phyloP scores from a whole-genome alignment of 2,329 filamentous ascomycete genomes.

The Lachnellula suecica region DNA sequence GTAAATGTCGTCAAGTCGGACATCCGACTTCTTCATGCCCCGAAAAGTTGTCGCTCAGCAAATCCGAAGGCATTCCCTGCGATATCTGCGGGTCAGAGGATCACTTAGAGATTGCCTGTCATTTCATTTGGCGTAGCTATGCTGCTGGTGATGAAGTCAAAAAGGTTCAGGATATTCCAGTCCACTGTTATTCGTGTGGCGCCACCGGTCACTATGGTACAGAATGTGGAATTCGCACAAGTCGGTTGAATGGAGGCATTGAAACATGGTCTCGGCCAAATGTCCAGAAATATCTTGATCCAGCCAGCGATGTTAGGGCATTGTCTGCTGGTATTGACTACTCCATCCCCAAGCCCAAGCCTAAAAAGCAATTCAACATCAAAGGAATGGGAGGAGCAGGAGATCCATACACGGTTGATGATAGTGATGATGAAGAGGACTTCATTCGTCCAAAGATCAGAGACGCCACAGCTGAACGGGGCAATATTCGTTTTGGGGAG shows the following conservation, averaged over 20 bases:
- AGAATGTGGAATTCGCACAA: slow-evolving; percentile 45
- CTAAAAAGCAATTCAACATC: slow-evolving; percentile 26
- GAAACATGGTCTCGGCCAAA: slow-evolving; percentile 55
- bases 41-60: slow-evolving; percentile 53
- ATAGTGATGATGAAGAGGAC: slow-evolving; percentile 27
- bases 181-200: slow-evolving; percentile 58
- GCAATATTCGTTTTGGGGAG: slow-evolving; percentile 20
- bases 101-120: slow-evolving; percentile 61
- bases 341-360: slow-evolving; percentile 18
- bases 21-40: slow-evolving; percentile 52
- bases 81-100: slow-evolving; percentile 55
- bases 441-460: slow-evolving; percentile 31
- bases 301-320: slow-evolving; percentile 34
- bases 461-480: slow-evolving; percentile 4
- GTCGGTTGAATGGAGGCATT: slow-evolving; percentile 30
- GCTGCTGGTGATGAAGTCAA: slow-evolving; percentile 40
- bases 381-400: slow-evolving; percentile 29
- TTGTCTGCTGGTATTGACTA: slow-evolving; percentile 30
- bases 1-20: slow-evolving; percentile 62
- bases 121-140: slow-evolving; percentile 60
- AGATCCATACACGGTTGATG: slow-evolving; percentile 30
- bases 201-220: slow-evolving; percentile 53
- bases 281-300: slow-evolving; percentile 49
- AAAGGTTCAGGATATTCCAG: slow-evolving; percentile 49
- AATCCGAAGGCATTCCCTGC: slow-evolving; percentile 57